phyloP scores from a whole-genome alignment of 306 rosid genomes.

The Quercus engelmannii region DNA sequence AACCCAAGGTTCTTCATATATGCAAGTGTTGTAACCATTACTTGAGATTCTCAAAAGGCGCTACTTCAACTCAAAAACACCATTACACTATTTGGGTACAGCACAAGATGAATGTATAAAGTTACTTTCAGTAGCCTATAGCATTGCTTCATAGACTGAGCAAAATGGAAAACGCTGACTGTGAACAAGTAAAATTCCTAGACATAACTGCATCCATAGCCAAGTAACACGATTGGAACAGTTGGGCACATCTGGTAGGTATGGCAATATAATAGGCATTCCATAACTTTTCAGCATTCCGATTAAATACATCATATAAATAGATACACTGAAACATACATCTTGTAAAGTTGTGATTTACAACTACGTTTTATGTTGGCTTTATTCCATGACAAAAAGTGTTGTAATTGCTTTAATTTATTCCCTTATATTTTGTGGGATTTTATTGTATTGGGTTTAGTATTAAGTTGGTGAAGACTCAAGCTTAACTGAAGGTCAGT shows the following conservation, averaged over 20 bases:
- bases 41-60: not conserved
- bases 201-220: not conserved
- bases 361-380: too few relatives aligned
- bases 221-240: not conserved
- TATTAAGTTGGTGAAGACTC: too few relatives aligned
- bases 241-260: not conserved
- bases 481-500: too few relatives aligned
- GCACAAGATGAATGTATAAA: not conserved
- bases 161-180: not conserved
- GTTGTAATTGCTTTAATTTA: too few relatives aligned
- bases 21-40: not conserved
- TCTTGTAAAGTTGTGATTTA: too few relatives aligned
- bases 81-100: not conserved
- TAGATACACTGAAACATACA: not conserved
- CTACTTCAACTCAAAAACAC: not conserved
- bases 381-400: too few relatives aligned
- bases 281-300: not conserved
- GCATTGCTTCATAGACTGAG: not conserved
- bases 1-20: not conserved
- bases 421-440: too few relatives aligned
- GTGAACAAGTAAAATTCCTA: not conserved
- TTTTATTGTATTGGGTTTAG: too few relatives aligned
- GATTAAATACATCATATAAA: not conserved
- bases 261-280: not conserved
- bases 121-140: not conserved